Conservation (phyloP, 2,329 filamentous ascomycete species). For the Trichophyton schoenleinii region DNA sequence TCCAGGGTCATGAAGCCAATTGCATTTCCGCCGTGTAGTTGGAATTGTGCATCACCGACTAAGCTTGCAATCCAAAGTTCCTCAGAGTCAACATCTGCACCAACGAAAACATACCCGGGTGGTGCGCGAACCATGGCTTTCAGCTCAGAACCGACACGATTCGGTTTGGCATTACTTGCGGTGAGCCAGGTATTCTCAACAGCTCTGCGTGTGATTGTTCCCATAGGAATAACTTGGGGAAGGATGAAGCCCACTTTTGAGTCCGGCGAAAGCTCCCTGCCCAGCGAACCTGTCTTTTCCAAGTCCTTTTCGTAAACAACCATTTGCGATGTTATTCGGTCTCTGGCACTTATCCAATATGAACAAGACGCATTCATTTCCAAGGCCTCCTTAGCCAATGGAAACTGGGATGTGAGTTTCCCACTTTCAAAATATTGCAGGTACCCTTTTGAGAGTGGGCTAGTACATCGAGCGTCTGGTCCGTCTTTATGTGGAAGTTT, state of each 20-base stretch:
- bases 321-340: conserved; percentile 89
- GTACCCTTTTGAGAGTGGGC: conserved; percentile 84
- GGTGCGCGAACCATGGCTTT: conserved; percentile 95
- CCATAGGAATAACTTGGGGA: conserved; percentile 95
- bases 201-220: conserved; percentile 82
- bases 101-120: conserved; percentile 82
- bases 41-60: conserved; percentile 87
- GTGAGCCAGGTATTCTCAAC: conserved; percentile 99
- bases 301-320: conserved; percentile 70
- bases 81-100: conserved; percentile 92
- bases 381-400: conserved; percentile 84
- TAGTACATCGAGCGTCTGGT: conserved; percentile 68
- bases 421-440: conserved; percentile 83
- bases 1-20: conserved; percentile 99
- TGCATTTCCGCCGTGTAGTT: conserved; percentile 88
- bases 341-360: conserved; percentile 95
- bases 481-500: conserved; percentile 97
- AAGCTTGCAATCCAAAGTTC: conserved; percentile 97
- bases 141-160: conserved; percentile 88
- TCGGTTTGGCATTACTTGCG: conserved; percentile 90
- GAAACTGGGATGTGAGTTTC: conserved; percentile 70
- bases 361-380: conserved; percentile 99
- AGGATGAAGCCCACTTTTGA: conserved; percentile 66
- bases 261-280: conserved; percentile 14
- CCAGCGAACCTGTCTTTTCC: conserved; percentile 15